Evolutionary conservation across 1,139 yeast genomes (phyloP), one percentile per base, ranked within the genome.

Genomic region (Geotrichum restrictum): DNA sequence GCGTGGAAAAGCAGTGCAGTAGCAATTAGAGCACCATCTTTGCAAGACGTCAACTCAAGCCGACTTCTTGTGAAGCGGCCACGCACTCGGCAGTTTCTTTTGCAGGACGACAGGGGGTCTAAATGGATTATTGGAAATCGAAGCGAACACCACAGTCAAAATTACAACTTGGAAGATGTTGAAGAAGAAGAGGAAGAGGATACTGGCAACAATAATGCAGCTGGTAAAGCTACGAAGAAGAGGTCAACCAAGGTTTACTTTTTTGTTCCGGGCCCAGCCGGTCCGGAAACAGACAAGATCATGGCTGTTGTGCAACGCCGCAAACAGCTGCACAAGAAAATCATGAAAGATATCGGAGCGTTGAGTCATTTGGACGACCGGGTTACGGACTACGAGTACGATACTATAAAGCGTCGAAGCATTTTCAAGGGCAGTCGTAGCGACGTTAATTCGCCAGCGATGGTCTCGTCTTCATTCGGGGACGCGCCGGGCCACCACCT

Each of bases 81-180:
- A 10, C 13, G 31, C 2, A 24, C 18, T 16, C 24, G 49, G 8
- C 49, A 45, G 37, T 45, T 45, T 37, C 18, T 37, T 19, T 13
- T 45, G 18, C 41, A 45, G 13, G 49, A 40, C 41, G 42, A 40
- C 5, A 18, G 39, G 16, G 47, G 50, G 3, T 19, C 48, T 18
- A 37, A 34, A 21, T 53, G 56, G 56, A 37, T 54, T 34, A 40
- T 54, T n/a, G 56, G 56, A 29, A 53, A 53, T 39, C 47, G 52
- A 16, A 18, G 13, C 11, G 48, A 40, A 7, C 48, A 43, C n/a
- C 38, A 39, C 34, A 45, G 22, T 13, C 24, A 29, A 14, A 24
- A 3, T 37, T 40, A 27, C 19, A 16, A 37, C 10, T 18, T 41
- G n/a, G 22, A 16, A n/a, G 42, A 22, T 14, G 46, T 31, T 38